Evolutionary conservation across 1,139 yeast genomes (phyloP), one percentile per base, ranked within the genome.

Genomic region (Meyerozyma carpophila): DNA sequence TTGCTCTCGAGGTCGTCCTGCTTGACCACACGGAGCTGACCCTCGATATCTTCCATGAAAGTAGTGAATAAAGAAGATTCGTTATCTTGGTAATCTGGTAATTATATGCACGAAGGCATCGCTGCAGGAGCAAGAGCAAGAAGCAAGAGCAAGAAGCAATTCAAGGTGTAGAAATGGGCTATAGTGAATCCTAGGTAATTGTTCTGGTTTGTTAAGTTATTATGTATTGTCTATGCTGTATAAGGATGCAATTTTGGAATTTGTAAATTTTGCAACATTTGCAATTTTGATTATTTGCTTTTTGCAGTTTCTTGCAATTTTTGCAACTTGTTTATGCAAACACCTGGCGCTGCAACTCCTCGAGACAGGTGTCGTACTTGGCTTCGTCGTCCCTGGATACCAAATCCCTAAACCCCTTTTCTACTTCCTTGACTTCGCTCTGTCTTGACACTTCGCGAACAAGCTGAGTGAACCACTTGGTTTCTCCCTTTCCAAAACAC

Each of bases 401-500:
- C 13, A 57, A 41, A 9, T 49, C 52, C 37, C 51, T 52, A n/a
- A 54, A 38, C 31, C 60, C 56, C 18, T 57, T 45, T 5, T 58
- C 66, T 14, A 62, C 29, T 4, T 54, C 61, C 20, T 55, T 58
- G 7, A 71, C 55, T 28, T 49, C 50, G 14, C 47, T 53, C 9
- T 58, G 58, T 41, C 74, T 47, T 13, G 68, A 69, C 41, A 78
- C 69, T 8, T 69, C 73, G 36, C 62, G 65, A 55, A 78, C 75
- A 32, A 82, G 57, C 41, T 65, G 73, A 51, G 72, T 70, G 54
- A 79, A 79, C 82, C 90, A 87, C 53, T 74, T 81, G 44, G 68
- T 69, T 53, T 90, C 97, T 44, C 90, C 91, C 47, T 77, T 80
- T 26, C 96, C 95, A 46, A 82, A 74, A 20, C 82, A 72, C 36